A percentile compares a stretch with the other conserved stretches of the same genome.
These are phyloP conservation scores for Akanthomyces dipterigenus DNA, from an alignment of 2,329 filamentous ascomycete genomes.

Conservation along the genomic window DNA sequence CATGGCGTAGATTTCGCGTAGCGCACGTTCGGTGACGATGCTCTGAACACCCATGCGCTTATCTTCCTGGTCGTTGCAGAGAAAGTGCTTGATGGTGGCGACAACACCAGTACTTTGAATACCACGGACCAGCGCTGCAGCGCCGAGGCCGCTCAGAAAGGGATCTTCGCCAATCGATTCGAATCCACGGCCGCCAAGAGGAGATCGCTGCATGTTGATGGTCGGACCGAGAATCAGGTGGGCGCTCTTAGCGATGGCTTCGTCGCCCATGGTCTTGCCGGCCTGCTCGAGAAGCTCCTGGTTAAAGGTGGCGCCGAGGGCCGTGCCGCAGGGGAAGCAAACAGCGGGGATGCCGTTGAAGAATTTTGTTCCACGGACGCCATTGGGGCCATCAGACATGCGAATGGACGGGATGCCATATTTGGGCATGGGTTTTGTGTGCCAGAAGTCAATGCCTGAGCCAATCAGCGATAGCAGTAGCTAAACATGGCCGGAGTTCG, in stretches of 20 bases:
- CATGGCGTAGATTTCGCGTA: slow-evolving; percentile 52
- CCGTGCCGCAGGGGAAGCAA: slow-evolving; percentile 55
- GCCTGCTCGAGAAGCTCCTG: slow-evolving; percentile 43
- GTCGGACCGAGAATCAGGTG: slow-evolving; percentile 55
- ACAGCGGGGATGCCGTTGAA: slow-evolving; percentile 56
- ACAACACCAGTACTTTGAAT: slow-evolving; percentile 51
- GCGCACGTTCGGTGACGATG: slow-evolving; percentile 47
- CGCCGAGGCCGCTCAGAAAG: slow-evolving; percentile 47
- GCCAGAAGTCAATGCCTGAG: slow-evolving; percentile 61
- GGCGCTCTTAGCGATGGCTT: slow-evolving; percentile 49
- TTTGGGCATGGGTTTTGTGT: slow-evolving; percentile 53
- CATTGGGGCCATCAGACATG: slow-evolving; percentile 63
- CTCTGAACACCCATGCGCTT: slow-evolving; percentile 49
- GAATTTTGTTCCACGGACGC: slow-evolving; percentile 60
- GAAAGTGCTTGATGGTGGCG: slow-evolving; percentile 54
- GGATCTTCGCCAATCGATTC: slow-evolving; percentile 55
- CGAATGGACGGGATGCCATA: slow-evolving; percentile 59
- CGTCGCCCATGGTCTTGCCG: slow-evolving; percentile 45
- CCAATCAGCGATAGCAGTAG: background rate
- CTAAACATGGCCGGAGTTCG: background rate
- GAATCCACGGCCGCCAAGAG: slow-evolving; percentile 54
- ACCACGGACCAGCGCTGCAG: slow-evolving; percentile 46
- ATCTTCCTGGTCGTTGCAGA: slow-evolving; percentile 56
- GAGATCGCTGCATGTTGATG: slow-evolving; percentile 55
- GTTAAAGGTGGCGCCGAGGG: slow-evolving; percentile 53